Evolutionary conservation across 106 monocot genomes (phyloP).

Genomic region (Allium sativum): DNA sequence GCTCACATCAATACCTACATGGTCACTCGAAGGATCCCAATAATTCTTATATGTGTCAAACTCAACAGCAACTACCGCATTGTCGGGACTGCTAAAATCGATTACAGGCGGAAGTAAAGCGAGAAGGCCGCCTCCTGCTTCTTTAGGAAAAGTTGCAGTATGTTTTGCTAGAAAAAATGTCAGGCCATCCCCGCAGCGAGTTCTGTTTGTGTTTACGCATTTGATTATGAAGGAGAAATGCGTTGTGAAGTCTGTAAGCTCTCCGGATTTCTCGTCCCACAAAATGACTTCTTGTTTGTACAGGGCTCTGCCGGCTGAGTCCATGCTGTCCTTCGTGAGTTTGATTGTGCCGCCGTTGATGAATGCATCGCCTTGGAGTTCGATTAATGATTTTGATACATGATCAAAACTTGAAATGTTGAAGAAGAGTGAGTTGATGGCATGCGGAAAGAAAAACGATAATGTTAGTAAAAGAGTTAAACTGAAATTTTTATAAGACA

Average conservation of each 20-base stretch:
- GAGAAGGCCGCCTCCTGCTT: constrained; percentile 22
- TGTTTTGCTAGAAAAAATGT: constrained; percentile 48
- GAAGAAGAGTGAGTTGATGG: constrained; percentile 25
- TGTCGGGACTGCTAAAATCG: not conserved
- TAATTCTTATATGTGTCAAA: constrained; percentile 42
- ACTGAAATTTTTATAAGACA: no score
- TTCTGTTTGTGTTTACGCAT: not conserved
- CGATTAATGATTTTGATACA: not conserved
- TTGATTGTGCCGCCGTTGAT: constrained; percentile 10
- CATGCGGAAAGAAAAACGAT: constrained; percentile 10
- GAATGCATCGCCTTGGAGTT: constrained; percentile 11
- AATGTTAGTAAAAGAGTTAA: constrained; percentile 9
- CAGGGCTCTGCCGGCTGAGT: constrained; percentile 18
- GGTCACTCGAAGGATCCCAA: constrained; percentile 40
- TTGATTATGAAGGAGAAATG: constrained; percentile 60
- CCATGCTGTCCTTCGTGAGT: constrained; percentile 11
- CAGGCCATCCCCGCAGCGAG: constrained; percentile 37
- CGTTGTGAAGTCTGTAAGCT: constrained; percentile 39
- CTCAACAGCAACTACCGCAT: constrained; percentile 40
- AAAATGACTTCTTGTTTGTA: constrained; percentile 23
- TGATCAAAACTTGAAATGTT: constrained; percentile 22
- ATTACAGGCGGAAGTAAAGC: constrained; percentile 23
- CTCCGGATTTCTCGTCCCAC: constrained; percentile 27
- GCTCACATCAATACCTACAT: constrained; percentile 55
- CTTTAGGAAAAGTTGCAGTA: constrained; percentile 10